Base-by-base conservation (phyloP, 352 stramenopile species). In the Achlya hypogyna region DNA sequence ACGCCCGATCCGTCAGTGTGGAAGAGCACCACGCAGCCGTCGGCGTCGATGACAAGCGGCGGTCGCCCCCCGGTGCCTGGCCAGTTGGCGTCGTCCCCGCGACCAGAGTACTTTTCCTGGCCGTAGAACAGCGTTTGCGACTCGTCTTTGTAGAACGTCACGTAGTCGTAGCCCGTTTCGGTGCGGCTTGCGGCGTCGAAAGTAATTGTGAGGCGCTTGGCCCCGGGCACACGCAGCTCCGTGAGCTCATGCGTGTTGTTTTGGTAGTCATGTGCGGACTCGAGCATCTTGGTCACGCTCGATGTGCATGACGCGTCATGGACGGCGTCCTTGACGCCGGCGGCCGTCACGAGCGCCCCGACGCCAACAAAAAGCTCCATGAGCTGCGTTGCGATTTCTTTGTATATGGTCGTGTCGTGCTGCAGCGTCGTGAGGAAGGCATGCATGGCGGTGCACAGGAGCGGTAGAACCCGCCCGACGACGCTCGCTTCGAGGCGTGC, bases 141-240 rank as follows among this genome's bases (percentile, higher is more conserved):
- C 31, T 75, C 74, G 53, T 91, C 77, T 51, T 91, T 91, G 65
- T 77, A 92, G 58, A 97, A 96, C 22, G 81, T 93, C 22, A 96
- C 70, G 59, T 93, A 96, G 68, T 97, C 89, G 64, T 95, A 96
- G 53, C 85, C 88, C 25, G 75, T 73, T 69, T 97, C 89, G 3
- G 87, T 96, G 58, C 81, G 74, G 8, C 75, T 92, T 53, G 69
- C 73, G n/a, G 82, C 34, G 53, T 97, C 89, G 53, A 97, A 97
- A 4, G 76, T 82, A 29, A 97, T 83, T 25, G 81, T 74, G 23
- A 97, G 84, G 29, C 69, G 71, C 8, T 62, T 78, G 28, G 88
- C 87, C 8, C 88, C 87, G 38, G 79, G 74, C 18, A 97, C 81
- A 22, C 72, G 62, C 35, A 97, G 69, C 62, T 92, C 75, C 12